Evolutionary conservation across 1,284 basidiomycete species (phyloP).

Genomic region (Boletus austroedulis): DNA sequence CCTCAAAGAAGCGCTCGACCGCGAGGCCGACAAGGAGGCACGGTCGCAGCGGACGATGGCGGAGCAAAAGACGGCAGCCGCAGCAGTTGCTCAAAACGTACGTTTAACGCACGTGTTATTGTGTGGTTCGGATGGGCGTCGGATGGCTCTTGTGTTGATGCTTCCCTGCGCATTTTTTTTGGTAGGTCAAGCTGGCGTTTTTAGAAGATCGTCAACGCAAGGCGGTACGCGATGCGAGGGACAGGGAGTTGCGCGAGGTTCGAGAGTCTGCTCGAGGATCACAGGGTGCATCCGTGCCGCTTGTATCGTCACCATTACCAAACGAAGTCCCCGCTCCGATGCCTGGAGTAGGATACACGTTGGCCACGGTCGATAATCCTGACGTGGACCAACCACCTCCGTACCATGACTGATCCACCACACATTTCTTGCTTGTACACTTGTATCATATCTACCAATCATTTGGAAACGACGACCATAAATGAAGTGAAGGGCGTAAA

Average conservation of each 20-base stretch:
- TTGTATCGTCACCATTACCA: not conserved
- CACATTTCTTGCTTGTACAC: not conserved
- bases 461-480: not conserved
- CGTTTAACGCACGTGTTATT: not conserved
- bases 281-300: not conserved
- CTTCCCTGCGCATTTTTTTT: not conserved
- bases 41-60: constrained; percentile 45
- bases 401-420: constrained; percentile 9
- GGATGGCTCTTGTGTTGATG: not conserved
- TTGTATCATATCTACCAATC: constrained; percentile 10
- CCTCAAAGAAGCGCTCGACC: constrained; percentile 56
- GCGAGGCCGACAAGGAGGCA: constrained; percentile 54
- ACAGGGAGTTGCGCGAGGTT: constrained; percentile 49
- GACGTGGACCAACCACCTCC: constrained; percentile 24
- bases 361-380: constrained; percentile 15
- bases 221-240: constrained; percentile 51
- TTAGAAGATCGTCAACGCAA: constrained; percentile 69
- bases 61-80: constrained; percentile 55
- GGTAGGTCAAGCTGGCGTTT: constrained; percentile 67
- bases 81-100: constrained; percentile 54
- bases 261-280: constrained; percentile 26
- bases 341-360: constrained; percentile 25
- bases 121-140: not conserved
- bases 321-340: constrained; percentile 2
- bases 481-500: not conserved